A percentile compares a stretch with the other conserved stretches of the same genome.
These are phyloP conservation scores for Akebia trifoliata DNA, from an alignment of 164 flowering plant species.

Conservation along the genomic window DNA sequence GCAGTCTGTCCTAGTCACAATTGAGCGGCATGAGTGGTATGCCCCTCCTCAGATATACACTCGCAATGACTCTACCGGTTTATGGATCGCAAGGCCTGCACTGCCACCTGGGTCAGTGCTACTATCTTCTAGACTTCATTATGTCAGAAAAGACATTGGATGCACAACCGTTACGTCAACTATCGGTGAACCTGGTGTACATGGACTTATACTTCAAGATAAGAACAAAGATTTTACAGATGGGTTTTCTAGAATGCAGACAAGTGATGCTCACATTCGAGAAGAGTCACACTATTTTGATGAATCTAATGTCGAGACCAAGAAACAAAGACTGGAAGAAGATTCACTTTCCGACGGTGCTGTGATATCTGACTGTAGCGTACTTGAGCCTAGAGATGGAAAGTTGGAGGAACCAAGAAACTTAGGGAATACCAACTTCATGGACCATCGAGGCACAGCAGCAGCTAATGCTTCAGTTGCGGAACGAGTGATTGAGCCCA, in stretches of 20 bases:
- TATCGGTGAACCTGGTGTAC: slow-evolving; percentile 24
- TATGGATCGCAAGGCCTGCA: slow-evolving; percentile 70
- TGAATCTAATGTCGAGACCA: slow-evolving; percentile 40
- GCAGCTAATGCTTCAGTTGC: slow-evolving; percentile 74
- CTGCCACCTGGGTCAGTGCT: slow-evolving; percentile 34
- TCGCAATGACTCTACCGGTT: slow-evolving; percentile 79
- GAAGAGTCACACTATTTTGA: slow-evolving; percentile 34
- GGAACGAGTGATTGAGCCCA: slow-evolving; percentile 85
- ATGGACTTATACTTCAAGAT: slow-evolving; percentile 32
- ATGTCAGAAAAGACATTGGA: slow-evolving; percentile 15
- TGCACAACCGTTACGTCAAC: slow-evolving; percentile 18
- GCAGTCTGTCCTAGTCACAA: slow-evolving; percentile 92
- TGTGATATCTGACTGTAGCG: slow-evolving; percentile 33
- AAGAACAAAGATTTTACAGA: slow-evolving; percentile 34
- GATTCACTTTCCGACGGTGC: slow-evolving; percentile 47
- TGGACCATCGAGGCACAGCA: slow-evolving; percentile 44
- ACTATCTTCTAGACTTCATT: slow-evolving; percentile 24
- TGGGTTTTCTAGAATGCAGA: slow-evolving; percentile 52
- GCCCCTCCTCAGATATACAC: slow-evolving; percentile 82
- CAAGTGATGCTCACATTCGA: slow-evolving; percentile 37
- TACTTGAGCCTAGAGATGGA: slow-evolving; percentile 40
- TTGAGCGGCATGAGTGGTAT: slow-evolving; percentile 98
- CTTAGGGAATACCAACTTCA: slow-evolving; percentile 26
- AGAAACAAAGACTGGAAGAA: slow-evolving; percentile 56
- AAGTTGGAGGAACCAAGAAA: slow-evolving; percentile 33